Conservation (phyloP, 108 stramenopile genomes). For the Cyclostephanos tholiformis region DNA sequence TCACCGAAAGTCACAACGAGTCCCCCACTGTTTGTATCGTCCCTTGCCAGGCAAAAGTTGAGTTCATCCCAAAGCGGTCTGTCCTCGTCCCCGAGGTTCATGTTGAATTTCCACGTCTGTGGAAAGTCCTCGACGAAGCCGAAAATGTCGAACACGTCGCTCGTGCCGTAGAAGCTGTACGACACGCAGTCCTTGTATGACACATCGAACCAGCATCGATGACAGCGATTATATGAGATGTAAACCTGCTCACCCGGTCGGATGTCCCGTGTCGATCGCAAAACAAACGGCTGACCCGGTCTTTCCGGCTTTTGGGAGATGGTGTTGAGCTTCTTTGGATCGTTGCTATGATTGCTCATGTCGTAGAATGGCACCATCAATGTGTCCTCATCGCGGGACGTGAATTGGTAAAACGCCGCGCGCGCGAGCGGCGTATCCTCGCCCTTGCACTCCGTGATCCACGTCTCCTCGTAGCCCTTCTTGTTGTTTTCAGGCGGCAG, state of each 20-base stretch:
- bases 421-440: slow-evolving; percentile 43
- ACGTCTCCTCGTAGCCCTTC: slow-evolving; percentile 32
- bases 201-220: slow-evolving; percentile 43
- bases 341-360: slow-evolving; percentile 53
- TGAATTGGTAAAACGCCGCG: slow-evolving; percentile 48
- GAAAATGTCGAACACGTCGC: slow-evolving; percentile 34
- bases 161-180: slow-evolving; percentile 27
- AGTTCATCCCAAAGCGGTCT: slow-evolving; percentile 33
- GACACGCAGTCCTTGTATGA: slow-evolving; percentile 38
- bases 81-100: slow-evolving; percentile 16
- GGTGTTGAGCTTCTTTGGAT: slow-evolving; percentile 43
- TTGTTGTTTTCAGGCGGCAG: slow-evolving; percentile 26
- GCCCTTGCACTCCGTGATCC: slow-evolving; percentile 39
- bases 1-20: slow-evolving; percentile 39
- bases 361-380: slow-evolving; percentile 54
- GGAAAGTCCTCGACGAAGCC: slow-evolving; percentile 53
- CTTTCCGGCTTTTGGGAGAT: slow-evolving; percentile 19
- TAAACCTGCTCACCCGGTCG: slow-evolving; percentile 42
- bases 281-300: slow-evolving; percentile 29
- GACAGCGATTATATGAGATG: slow-evolving; percentile 49
- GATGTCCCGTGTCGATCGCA: slow-evolving; percentile 28
- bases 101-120: slow-evolving; percentile 37
- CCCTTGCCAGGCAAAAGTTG: slow-evolving; percentile 33
- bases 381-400: slow-evolving; percentile 45
- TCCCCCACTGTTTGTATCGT: slow-evolving; percentile 16